Conservation (phyloP, 1,284 basidiomycete species). For the Amylostereum areolatum region DNA sequence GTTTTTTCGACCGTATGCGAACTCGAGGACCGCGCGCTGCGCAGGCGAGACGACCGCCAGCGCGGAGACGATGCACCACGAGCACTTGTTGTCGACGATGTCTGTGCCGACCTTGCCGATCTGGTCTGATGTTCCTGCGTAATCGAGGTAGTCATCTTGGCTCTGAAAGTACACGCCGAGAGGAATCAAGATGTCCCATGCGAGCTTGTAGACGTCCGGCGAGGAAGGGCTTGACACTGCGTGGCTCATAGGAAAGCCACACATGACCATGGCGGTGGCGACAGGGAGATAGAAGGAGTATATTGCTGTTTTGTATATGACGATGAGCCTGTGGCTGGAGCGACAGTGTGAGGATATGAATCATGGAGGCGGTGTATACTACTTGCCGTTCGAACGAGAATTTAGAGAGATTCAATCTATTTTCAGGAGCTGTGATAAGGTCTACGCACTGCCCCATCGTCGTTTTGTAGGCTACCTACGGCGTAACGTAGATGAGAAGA, state of each 20-base stretch:
- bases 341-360: neutral
- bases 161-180: constrained; percentile 99
- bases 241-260: constrained; percentile 58
- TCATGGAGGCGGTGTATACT: too few relatives aligned
- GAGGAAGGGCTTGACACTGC: constrained; percentile 17
- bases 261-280: constrained; percentile 85
- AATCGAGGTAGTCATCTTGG: constrained; percentile 98
- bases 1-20: constrained; percentile 87
- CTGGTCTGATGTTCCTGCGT: constrained; percentile 83
- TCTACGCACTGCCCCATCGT: constrained; percentile 96
- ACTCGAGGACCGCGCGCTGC: constrained; percentile 60
- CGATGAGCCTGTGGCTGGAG: constrained; percentile 83
- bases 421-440: constrained; percentile 91
- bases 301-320: constrained; percentile 96
- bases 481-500: constrained; percentile 6
- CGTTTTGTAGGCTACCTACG: constrained; percentile 83
- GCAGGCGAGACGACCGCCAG: constrained; percentile 50
- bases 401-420: constrained; percentile 79
- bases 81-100: constrained; percentile 98
- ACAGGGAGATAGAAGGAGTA: constrained; percentile 99
- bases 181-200: constrained; percentile 83
- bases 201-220: constrained; percentile 69
- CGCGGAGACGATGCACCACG: constrained; percentile 93
- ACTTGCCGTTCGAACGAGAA: constrained; percentile 82
- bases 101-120: constrained; percentile 98